phyloP scores from a whole-genome alignment of 164 flowering plant species.

The Dillenia suffruticosa region DNA sequence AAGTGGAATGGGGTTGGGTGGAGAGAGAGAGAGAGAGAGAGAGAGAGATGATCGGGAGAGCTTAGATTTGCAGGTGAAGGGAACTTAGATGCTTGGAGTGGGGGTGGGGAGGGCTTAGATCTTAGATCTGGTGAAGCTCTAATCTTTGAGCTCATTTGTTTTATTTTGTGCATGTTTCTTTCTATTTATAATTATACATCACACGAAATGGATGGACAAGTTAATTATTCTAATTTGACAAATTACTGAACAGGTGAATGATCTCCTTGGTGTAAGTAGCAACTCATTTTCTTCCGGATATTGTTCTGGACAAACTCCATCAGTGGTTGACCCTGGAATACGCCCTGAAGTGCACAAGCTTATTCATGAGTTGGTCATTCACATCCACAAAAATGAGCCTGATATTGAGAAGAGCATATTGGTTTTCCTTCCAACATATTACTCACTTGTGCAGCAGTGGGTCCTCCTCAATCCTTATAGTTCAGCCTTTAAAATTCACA shows the following conservation, averaged over 20 bases:
- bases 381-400: constrained; percentile 77
- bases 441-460: constrained; percentile 85
- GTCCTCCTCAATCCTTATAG: constrained; percentile 43
- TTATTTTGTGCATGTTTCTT: no score
- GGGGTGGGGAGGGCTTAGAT: no score
- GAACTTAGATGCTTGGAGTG: no score
- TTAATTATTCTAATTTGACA: background rate
- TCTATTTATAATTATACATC: no score
- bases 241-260: constrained; percentile 45
- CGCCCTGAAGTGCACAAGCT: constrained; percentile 66
- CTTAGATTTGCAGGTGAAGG: no score
- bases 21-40: no score
- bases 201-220: background rate
- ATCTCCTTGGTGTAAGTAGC: constrained; percentile 51
- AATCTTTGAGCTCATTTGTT: no score
- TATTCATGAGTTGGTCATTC: constrained; percentile 73
- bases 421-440: constrained; percentile 92
- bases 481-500: constrained; percentile 70
- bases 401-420: constrained; percentile 90
- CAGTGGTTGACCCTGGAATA: constrained; percentile 43
- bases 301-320: constrained; percentile 44
- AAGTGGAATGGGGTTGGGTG: no score
- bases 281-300: constrained; percentile 34
- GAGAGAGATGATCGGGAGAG: no score
- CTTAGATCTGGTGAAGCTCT: no score